Base-by-base conservation (phyloP, 1,139 yeast species). In the Pneumocystis sp. region DNA sequence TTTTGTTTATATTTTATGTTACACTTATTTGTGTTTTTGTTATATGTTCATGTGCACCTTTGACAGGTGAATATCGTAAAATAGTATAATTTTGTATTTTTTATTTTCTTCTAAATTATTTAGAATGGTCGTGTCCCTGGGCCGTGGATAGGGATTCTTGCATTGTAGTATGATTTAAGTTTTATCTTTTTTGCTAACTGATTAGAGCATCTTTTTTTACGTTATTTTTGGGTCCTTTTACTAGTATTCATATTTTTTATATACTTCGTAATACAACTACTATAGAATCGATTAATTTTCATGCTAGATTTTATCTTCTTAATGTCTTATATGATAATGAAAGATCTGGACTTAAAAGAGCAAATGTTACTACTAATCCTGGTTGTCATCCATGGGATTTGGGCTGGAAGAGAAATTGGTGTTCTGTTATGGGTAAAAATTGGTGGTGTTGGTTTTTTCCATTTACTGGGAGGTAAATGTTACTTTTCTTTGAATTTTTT, bases 1-100 rank as follows among this genome's bases (percentile, higher is more conserved):
- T 89, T 15, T 96, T 89, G 73, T 85, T 86, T 72, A 75, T 89
- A 61, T 64, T 80, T 3, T 84, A 85, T 70, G 76, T 83, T 1
- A 74, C 83, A 0, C 19, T 80, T 0, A 50, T 50, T 50, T 50
- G 57, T 82, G 81, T 66, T 74, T 82, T 1, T 62, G 77, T 1
- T 72, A 81, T 63, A 64, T 73, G 10, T 63, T 77, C 8, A 70
- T 73, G 31, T 70, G 76, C 63, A 56, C 67, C 74, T 59, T 69
- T 75, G 6, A 50, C 31, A 25, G 31, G 57, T 21, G 57, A 50
- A 50, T 73, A 75, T 42, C 74, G 75, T 1, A 63, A 75, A 19
- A 72, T 75, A 57, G 72, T 69, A 8, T 65, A 76, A 6, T 61
- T 70, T 12, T 77, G 73, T 0, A 62, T 72, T 8, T 70, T 71